Conservation (phyloP, 2,329 filamentous ascomycete genomes). For the Scleromitrula shiraiana region DNA sequence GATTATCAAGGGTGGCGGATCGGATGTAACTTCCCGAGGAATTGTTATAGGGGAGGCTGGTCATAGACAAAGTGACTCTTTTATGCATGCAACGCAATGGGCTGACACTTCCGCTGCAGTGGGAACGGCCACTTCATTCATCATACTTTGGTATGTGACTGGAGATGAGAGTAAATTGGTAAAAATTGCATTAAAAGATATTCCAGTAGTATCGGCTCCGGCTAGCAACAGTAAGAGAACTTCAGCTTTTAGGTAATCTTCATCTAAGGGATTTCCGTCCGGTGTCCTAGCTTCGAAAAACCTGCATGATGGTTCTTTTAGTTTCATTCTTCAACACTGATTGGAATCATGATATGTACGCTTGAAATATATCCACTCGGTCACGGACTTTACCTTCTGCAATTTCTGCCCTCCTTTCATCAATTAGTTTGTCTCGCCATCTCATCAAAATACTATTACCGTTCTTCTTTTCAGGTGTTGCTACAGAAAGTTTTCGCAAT, state of each 20-base stretch:
- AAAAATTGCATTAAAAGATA: neutral
- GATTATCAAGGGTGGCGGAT: neutral
- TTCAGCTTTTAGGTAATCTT: neutral
- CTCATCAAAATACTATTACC: constrained; percentile 8
- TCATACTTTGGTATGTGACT: neutral
- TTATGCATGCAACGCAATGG: constrained; percentile 3
- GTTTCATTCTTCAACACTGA: no score
- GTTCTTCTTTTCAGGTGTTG: neutral
- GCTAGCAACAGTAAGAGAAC: constrained; percentile 2
- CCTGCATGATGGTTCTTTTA: neutral
- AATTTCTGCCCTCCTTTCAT: neutral
- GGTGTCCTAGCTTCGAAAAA: neutral
- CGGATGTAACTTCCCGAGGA: neutral
- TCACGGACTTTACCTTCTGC: neutral
- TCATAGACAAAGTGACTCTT: constrained; percentile 2
- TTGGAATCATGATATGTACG: neutral
- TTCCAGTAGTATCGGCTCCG: constrained; percentile 2
- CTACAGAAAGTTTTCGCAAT: constrained; percentile 29
- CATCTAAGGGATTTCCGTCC: neutral
- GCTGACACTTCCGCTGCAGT: neutral
- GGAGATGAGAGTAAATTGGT: neutral
- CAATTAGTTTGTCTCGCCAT: constrained; percentile 1
- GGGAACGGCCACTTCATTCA: neutral
- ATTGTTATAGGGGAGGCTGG: constrained; percentile 2
- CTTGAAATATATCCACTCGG: neutral